Percentiles rank a stretch among this genome's conserved stretches.
phyloP scores from a whole-genome alignment of 208 protist species.

The Trypanosoma avium region DNA sequence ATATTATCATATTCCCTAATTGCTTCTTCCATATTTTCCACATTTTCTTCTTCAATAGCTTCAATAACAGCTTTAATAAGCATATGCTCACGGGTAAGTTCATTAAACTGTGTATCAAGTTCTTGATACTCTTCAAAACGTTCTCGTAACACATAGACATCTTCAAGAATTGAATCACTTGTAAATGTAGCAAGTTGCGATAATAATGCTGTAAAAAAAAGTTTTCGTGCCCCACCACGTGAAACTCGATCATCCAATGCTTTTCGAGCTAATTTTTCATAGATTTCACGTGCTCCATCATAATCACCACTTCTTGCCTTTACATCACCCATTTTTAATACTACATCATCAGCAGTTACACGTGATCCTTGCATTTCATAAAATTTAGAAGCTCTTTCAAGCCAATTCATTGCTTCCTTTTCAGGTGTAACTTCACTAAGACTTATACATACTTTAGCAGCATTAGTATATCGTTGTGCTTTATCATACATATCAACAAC shows the following conservation, averaged over 20 bases:
- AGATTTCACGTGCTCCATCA: slow-evolving; percentile 53
- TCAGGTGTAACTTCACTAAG: slow-evolving; percentile 62
- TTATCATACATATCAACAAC: slow-evolving; percentile 71
- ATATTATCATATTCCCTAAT: slow-evolving; percentile 81
- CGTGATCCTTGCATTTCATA: slow-evolving; percentile 66
- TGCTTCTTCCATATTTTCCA: slow-evolving; percentile 63
- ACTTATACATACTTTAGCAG: slow-evolving; percentile 65
- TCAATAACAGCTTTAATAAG: slow-evolving; percentile 77
- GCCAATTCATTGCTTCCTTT: slow-evolving; percentile 63
- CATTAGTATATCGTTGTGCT: slow-evolving; percentile 56
- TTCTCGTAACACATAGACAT: slow-evolving; percentile 63
- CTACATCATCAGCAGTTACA: slow-evolving; percentile 65
- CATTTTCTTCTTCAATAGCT: slow-evolving; percentile 62
- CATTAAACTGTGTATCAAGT: slow-evolving; percentile 87
- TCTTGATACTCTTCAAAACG: slow-evolving; percentile 84
- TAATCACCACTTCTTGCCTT: slow-evolving; percentile 72
- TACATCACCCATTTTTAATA: slow-evolving; percentile 72
- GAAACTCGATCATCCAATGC: slow-evolving; percentile 73
- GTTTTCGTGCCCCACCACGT: slow-evolving; percentile 65
- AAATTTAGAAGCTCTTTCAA: slow-evolving; percentile 64
- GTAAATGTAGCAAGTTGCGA: slow-evolving; percentile 74
- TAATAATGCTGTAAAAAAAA: slow-evolving; percentile 83
- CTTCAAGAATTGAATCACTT: slow-evolving; percentile 53
- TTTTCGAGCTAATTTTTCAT: slow-evolving; percentile 72
- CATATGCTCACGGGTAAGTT: slow-evolving; percentile 85